phyloP scores from a whole-genome alignment of 768 basidiomycete species.

The Xanthoconium stramineum region DNA sequence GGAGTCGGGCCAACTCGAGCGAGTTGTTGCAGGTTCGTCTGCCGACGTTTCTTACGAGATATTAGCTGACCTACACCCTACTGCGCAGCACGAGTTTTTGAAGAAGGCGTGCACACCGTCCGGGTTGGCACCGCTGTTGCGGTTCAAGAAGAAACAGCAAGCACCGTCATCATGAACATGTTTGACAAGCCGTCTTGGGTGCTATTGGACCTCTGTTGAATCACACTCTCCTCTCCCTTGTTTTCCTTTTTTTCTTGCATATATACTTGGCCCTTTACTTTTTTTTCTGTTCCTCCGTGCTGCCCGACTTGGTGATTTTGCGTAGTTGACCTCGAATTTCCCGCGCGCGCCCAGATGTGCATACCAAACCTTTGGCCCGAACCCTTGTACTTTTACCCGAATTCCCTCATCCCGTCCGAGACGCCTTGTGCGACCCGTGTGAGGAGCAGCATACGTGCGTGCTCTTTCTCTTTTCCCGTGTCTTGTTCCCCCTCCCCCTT shows the following conservation, averaged over 20 bases:
- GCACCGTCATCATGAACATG: conserved; percentile 32
- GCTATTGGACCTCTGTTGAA: neutral
- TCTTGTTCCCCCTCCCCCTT: neutral
- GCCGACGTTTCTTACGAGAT: neutral
- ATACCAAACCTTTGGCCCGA: neutral
- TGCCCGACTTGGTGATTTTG: neutral
- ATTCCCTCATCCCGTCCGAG: no score
- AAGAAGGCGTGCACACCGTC: conserved; percentile 80
- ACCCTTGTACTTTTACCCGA: neutral
- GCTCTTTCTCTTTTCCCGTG: neutral
- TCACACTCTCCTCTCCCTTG: neutral
- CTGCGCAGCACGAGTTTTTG: conserved; percentile 87
- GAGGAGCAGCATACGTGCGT: neutral
- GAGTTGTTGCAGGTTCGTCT: conserved; percentile 76
- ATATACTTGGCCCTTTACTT: conserved; percentile 11
- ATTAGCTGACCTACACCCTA: neutral
- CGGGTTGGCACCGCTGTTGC: conserved; percentile 81
- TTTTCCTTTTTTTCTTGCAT: conserved; percentile 13
- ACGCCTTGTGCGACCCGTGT: no score
- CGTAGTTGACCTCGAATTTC: no score
- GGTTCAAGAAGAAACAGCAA: conserved; percentile 70
- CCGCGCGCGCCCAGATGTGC: neutral
- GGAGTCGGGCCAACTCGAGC: conserved; percentile 84
- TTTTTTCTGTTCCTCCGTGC: neutral
- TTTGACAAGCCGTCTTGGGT: neutral